phyloP scores from a whole-genome alignment of 2,329 filamentous ascomycete genomes.

The Phoma sp. region DNA sequence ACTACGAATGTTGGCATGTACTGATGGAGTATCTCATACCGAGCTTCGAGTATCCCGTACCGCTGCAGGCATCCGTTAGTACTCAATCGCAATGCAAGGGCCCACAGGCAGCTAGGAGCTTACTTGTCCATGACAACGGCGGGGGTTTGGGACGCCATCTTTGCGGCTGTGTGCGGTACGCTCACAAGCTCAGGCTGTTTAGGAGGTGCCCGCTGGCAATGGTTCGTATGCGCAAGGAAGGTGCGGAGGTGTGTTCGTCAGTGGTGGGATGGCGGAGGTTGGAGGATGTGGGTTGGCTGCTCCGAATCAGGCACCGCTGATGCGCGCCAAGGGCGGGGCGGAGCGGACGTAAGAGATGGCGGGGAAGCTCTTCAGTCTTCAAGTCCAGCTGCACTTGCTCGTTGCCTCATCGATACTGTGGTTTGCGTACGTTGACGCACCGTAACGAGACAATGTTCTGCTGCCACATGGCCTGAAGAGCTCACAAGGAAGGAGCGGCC shows the following conservation, averaged over 20 bases:
- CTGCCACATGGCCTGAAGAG: slow-evolving; percentile 17
- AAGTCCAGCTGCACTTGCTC: slow-evolving; percentile 4
- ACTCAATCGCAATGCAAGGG: slow-evolving; percentile 40
- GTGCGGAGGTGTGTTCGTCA: slow-evolving; percentile 30
- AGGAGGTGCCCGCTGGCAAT: slow-evolving; percentile 24
- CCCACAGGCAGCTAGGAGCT: slow-evolving; percentile 55
- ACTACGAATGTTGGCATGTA: slow-evolving; percentile 34
- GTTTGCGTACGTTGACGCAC: not conserved
- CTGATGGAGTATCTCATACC: slow-evolving; percentile 65
- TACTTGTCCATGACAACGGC: slow-evolving; percentile 99
- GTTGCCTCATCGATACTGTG: slow-evolving; percentile 23
- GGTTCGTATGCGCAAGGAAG: slow-evolving; percentile 32
- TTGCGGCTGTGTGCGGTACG: slow-evolving; percentile 41
- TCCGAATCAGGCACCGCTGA: slow-evolving; percentile 33
- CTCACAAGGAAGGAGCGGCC: slow-evolving; percentile 34
- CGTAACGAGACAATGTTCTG: not conserved
- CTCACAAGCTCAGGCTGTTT: slow-evolving; percentile 38
- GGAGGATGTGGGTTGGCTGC: slow-evolving; percentile 34
- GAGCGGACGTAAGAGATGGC: slow-evolving; percentile 31
- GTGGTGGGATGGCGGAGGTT: slow-evolving; percentile 41
- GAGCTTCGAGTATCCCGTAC: slow-evolving; percentile 99
- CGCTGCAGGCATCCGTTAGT: slow-evolving; percentile 67
- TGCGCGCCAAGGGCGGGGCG: slow-evolving; percentile 18
- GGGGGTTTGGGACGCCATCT: slow-evolving; percentile 97
- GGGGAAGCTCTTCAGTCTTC: slow-evolving; percentile 15